Conservation (phyloP, 2,329 filamentous ascomycete genomes). For the Elsinoe perseae region DNA sequence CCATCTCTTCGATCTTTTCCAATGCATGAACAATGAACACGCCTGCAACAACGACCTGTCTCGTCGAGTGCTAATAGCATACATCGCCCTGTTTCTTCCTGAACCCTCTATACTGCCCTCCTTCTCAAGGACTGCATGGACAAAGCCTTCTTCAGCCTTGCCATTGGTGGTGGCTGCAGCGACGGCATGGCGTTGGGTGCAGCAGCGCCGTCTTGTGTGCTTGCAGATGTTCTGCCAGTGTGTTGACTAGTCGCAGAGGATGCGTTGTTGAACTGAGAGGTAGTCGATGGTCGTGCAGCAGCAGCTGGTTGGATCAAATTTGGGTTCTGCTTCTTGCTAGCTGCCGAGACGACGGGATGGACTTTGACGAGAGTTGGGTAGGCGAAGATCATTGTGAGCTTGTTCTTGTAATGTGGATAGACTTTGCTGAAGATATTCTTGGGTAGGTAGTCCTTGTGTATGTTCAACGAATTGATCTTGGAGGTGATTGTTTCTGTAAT, state of each 20-base stretch:
- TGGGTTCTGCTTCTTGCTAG: not conserved
- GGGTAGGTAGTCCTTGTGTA: not conserved
- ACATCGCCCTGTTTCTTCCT: too few species aligned
- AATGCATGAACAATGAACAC: not conserved
- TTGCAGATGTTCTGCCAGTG: not conserved
- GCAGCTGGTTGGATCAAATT: not conserved
- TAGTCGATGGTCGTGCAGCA: not conserved
- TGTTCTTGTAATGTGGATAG: not conserved
- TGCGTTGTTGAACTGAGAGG: not conserved
- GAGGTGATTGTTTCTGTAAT: not conserved
- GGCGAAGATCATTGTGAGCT: slow-evolving; percentile 1
- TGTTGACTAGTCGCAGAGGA: not conserved
- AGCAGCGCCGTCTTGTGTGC: not conserved
- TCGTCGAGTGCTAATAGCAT: not conserved
- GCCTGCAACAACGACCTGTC: not conserved
- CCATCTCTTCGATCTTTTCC: not conserved
- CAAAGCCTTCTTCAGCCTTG: not conserved
- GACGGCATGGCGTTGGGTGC: too few species aligned
- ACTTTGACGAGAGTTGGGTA: not conserved
- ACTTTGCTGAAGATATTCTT: not conserved
- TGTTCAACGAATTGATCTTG: not conserved
- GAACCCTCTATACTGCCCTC: not conserved
- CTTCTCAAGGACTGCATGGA: not conserved
- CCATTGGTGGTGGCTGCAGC: slow-evolving; percentile 1
- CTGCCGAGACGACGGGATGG: not conserved